Base-by-base conservation (phyloP, 495 filamentous ascomycete genomes). In the Podospora pseudoanserina region DNA sequence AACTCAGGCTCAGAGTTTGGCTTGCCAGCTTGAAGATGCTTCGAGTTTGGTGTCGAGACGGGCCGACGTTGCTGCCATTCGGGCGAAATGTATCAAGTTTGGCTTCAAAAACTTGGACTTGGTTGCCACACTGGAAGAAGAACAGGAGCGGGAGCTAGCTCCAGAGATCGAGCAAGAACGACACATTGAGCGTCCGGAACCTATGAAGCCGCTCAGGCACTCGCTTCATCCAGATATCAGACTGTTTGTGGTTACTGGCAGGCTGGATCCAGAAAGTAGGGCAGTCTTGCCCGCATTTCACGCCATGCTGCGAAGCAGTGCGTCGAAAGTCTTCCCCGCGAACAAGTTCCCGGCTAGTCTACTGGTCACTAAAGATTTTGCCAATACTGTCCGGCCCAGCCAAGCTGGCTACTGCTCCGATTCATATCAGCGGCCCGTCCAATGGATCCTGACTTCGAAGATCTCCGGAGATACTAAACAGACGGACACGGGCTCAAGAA, bases 101-200 rank as follows among this genome's bases (percentile, higher is more conserved):
- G 53, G 72, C 30, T 63, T 73, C 53, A 3, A 16, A 27, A 39
- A 28, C 19, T 32, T 28, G 28, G 30, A 32, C 32, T 9, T 3
- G 16, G 20, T 32, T 15, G 30, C 11, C 32, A 39, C 20, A 67
- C 77, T 91, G 2, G 80, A 89, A 16, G 89, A 93, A 73, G 89
- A 92, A 70, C 89, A 91, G 63, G 90, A 92, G 73, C 82, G 89
- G 0, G 88, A 93, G 69, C 79, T 92, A 0, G 81, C 85, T 0
- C 86, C 85, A 2, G 89, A 92, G 68, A 79, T 86, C 28, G 85
- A 91, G 69, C 77, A 80, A 55, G 87, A 92, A 67, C 75, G 78
- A 15, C 76, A 92, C 44, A 70, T 87, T 0, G 72, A 90, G 68
- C 72, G 78, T 2, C 86, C 89, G 4, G 71, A 72, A 2, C 20